These are phyloP conservation scores for Fusarium sp. DNA, from an alignment of 2,329 filamentous ascomycete species.

Conservation along the genomic window DNA sequence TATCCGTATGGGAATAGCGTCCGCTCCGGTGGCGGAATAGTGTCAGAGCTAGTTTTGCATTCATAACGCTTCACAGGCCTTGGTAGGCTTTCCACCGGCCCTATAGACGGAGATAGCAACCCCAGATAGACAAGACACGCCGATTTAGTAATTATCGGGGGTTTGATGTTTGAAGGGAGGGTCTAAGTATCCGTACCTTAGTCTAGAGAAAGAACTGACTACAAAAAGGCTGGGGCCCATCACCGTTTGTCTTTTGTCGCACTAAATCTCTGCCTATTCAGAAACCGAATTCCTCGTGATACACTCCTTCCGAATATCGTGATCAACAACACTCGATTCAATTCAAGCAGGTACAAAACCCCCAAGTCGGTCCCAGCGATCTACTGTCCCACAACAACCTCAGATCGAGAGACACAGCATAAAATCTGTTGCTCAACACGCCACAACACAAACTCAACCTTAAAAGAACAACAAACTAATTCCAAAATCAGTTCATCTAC, in stretches of 20 bases:
- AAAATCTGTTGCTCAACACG: neutral
- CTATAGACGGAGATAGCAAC: constrained; percentile 32
- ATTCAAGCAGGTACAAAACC: constrained; percentile 10
- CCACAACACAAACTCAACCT: neutral
- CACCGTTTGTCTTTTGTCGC: neutral
- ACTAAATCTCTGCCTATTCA: constrained; percentile 9
- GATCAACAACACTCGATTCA: neutral
- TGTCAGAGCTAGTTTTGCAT: constrained; percentile 4
- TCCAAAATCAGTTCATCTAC: neutral
- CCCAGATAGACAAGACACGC: constrained; percentile 31
- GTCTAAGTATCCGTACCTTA: neutral
- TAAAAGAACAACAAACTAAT: neutral
- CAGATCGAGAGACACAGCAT: constrained; percentile 10
- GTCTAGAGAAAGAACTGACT: neutral
- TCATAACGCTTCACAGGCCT: neutral
- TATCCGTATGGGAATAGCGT: constrained; percentile 44
- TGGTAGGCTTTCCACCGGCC: neutral
- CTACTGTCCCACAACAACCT: constrained; percentile 12
- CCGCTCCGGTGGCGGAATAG: constrained; percentile 26
- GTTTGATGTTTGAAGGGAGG: neutral
- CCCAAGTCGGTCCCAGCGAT: neutral
- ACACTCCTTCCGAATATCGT: neutral
- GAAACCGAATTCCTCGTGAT: neutral
- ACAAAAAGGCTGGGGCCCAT: constrained; percentile 5
- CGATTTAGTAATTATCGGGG: neutral